These are phyloP conservation scores for Saussurea involucrata DNA, from an alignment of 129 eudicot species.

Conservation along the genomic window DNA sequence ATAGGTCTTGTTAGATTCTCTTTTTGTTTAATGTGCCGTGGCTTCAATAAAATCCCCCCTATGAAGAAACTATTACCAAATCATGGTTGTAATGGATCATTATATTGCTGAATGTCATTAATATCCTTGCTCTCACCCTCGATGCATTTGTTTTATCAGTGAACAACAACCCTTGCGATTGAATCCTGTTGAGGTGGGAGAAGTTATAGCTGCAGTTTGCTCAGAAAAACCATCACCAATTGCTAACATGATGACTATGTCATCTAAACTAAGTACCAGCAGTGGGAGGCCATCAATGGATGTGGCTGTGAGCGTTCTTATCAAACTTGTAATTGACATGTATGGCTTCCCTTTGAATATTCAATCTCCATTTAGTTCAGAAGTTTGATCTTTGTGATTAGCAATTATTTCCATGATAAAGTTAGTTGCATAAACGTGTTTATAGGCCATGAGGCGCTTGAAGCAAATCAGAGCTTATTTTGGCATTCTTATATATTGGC, in stretches of 20 bases:
- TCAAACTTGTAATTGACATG: slow-evolving; percentile 98
- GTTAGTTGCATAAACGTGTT: slow-evolving; percentile 7
- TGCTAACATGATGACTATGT: slow-evolving; percentile 55
- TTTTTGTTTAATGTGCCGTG: background rate
- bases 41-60: background rate
- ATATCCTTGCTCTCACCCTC: slow-evolving; percentile 18
- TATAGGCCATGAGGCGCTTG: slow-evolving; percentile 2
- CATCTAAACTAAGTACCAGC: slow-evolving; percentile 68
- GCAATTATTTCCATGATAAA: slow-evolving; percentile 2
- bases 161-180: slow-evolving; percentile 88
- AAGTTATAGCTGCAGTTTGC: slow-evolving; percentile 93
- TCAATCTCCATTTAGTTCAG: background rate
- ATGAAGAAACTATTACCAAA: slow-evolving; percentile 10
- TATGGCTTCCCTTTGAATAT: slow-evolving; percentile 37
- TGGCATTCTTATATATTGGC: background rate
- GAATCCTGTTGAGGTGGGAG: slow-evolving; percentile 78
- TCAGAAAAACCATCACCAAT: slow-evolving; percentile 61
- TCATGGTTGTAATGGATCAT: background rate
- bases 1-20: background rate
- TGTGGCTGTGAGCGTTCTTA: slow-evolving; percentile 97
- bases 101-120: slow-evolving; percentile 2
- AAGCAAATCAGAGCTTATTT: background rate
- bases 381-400: background rate
- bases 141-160: slow-evolving; percentile 41
- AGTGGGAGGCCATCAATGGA: slow-evolving; percentile 94